phyloP scores from a whole-genome alignment of 257 asterid genomes.

The Catharanthus roseus region DNA sequence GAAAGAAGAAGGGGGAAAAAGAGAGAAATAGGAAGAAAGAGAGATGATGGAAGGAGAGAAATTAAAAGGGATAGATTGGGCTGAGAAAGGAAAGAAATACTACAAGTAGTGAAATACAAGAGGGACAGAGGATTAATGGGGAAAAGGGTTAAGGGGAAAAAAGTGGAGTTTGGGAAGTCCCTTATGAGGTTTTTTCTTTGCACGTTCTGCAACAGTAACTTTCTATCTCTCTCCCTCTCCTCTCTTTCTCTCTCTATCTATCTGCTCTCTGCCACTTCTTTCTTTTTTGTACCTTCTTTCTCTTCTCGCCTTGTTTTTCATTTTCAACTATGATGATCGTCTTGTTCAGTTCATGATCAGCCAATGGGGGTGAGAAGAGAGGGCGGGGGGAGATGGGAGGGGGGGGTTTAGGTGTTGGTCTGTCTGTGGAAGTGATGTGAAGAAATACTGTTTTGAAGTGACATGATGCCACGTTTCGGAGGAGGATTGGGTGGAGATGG shows the following conservation, averaged over 20 bases:
- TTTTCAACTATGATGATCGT: no score
- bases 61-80: not conserved
- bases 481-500: not conserved
- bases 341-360: no score
- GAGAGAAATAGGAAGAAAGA: not conserved
- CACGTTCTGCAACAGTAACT: conserved; percentile 25
- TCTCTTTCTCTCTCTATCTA: no score
- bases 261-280: no score
- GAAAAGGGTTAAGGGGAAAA: not conserved
- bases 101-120: conserved; percentile 5
- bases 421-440: not conserved
- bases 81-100: conserved; percentile 13
- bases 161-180: not conserved
- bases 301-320: not conserved
- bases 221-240: not conserved
- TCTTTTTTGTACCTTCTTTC: not conserved
- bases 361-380: no score
- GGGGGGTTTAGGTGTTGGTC: no score
- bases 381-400: no score
- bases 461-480: conserved; percentile 9
- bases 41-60: not conserved
- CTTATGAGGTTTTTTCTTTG: conserved; percentile 5
- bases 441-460: not conserved
- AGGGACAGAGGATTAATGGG: not conserved
- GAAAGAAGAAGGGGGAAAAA: not conserved